phyloP scores from a whole-genome alignment of 345 rosid species.

The Hibiscus syriacus region DNA sequence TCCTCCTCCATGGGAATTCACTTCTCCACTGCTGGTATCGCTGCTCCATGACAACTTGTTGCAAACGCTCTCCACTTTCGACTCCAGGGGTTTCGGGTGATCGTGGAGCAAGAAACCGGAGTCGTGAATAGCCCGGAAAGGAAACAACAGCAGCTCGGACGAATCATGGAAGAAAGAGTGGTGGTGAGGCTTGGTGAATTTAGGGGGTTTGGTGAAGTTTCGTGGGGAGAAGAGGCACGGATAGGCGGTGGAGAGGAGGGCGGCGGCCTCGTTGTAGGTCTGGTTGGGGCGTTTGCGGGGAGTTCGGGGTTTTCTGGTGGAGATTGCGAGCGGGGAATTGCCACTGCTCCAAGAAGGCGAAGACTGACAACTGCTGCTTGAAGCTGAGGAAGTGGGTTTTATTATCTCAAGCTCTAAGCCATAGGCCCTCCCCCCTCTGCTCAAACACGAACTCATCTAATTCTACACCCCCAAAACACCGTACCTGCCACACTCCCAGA shows the following conservation, averaged over 20 bases:
- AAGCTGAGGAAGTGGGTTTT: slow-evolving; percentile 43
- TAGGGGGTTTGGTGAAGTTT: slow-evolving; percentile 29
- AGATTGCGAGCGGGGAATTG: slow-evolving; percentile 66
- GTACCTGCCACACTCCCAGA: no score
- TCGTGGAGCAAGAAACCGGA: slow-evolving; percentile 51
- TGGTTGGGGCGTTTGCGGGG: slow-evolving; percentile 84
- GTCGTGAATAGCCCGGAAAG: slow-evolving; percentile 44
- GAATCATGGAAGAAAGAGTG: slow-evolving; percentile 39
- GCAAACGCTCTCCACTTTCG: slow-evolving; percentile 26
- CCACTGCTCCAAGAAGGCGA: slow-evolving; percentile 79
- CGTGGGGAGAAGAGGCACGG: slow-evolving; percentile 62
- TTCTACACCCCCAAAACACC: no score
- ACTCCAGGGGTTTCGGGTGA: slow-evolving; percentile 27
- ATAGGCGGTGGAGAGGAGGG: slow-evolving; percentile 80
- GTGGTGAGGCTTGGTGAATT: slow-evolving; percentile 33
- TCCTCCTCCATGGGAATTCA: slow-evolving; percentile 27
- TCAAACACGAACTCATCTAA: slow-evolving; percentile 56
- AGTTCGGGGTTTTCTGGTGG: slow-evolving; percentile 74
- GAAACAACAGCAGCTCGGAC: slow-evolving; percentile 51
- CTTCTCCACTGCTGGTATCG: slow-evolving; percentile 24
- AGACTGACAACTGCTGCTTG: slow-evolving; percentile 44
- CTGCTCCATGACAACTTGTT: slow-evolving; percentile 12
- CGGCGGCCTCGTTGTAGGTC: slow-evolving; percentile 90
- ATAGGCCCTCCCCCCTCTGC: slow-evolving; percentile 61
- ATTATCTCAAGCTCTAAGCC: slow-evolving; percentile 64